These are phyloP conservation scores for Hortiboletus campestris DNA, from an alignment of 768 basidiomycete species.

Conservation along the genomic window DNA sequence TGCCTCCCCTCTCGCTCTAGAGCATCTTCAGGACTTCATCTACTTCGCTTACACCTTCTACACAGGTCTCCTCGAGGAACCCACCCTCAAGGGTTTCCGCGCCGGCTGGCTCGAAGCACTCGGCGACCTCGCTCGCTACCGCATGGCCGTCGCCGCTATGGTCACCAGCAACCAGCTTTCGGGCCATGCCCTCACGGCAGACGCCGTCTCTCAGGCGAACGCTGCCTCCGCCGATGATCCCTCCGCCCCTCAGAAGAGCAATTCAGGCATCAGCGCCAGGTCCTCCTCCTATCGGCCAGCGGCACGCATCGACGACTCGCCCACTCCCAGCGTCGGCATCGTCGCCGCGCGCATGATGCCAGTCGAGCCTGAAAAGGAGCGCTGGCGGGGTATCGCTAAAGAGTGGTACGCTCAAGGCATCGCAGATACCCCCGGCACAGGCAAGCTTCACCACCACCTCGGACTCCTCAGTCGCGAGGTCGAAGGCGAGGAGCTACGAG, in stretches of 20 bases:
- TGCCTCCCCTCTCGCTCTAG: constrained; percentile 62
- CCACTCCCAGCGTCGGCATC: constrained; percentile 77
- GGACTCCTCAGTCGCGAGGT: constrained; percentile 84
- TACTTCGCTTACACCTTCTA: constrained; percentile 96
- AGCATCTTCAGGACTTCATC: constrained; percentile 92
- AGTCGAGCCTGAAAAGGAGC: constrained; percentile 87
- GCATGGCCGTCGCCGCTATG: constrained; percentile 94
- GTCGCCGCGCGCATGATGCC: constrained; percentile 80
- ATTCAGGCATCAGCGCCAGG: constrained; percentile 22
- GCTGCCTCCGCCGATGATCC: constrained; percentile 28
- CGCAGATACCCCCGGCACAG: constrained; percentile 87
- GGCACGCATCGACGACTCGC: constrained; percentile 61
- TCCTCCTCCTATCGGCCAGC: constrained; percentile 47
- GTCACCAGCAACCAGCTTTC: constrained; percentile 49
- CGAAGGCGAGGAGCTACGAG: constrained; percentile 76
- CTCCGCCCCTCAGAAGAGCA: constrained; percentile 36
- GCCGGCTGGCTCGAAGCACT: constrained; percentile 94
- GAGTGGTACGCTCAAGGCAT: constrained; percentile 93
- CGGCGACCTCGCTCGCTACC: constrained; percentile 92
- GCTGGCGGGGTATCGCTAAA: constrained; percentile 84
- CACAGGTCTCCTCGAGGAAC: constrained; percentile 84
- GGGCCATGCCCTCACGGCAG: constrained; percentile 48
- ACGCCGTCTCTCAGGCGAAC: constrained; percentile 52
- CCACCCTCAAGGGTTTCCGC: constrained; percentile 63
- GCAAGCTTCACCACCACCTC: constrained; percentile 91